Conservation (phyloP, 352 stramenopile species). For the Phytophthora boehmeriae region DNA sequence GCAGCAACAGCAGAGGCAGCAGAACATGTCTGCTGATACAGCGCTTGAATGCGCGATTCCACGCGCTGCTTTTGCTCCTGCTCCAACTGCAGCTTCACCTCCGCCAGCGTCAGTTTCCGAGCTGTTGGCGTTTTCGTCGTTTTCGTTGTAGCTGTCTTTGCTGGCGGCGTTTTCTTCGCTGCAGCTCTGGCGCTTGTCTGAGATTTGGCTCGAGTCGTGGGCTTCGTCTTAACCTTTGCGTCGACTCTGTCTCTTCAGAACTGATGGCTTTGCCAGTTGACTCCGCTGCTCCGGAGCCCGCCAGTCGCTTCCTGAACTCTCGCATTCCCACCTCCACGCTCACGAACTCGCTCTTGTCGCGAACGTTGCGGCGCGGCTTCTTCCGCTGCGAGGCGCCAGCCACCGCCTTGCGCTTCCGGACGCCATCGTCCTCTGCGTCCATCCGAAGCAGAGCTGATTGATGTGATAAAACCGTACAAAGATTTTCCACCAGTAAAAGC, state of each 20-base stretch:
- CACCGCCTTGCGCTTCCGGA: conserved; percentile 37
- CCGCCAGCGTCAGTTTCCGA: conserved; percentile 40
- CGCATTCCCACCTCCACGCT: conserved; percentile 76
- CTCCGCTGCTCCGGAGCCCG: neutral
- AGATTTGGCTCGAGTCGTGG: conserved; percentile 3
- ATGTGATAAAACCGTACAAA: too few species aligned
- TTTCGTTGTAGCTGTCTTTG: conserved; percentile 3
- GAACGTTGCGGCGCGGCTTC: conserved; percentile 33
- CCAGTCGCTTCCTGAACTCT: conserved; percentile 67
- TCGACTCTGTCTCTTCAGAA: conserved; percentile 13
- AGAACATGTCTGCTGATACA: conserved; percentile 23
- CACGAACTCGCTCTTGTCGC: conserved; percentile 73
- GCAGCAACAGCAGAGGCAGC: neutral
- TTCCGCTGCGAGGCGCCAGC: conserved; percentile 16
- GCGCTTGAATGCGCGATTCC: conserved; percentile 50
- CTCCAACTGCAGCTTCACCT: conserved; percentile 50
- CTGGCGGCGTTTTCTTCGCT: conserved; percentile 4
- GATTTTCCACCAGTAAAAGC: too few species aligned
- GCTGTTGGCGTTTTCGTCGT: conserved; percentile 1
- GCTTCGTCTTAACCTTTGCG: conserved; percentile 20
- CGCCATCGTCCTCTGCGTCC: conserved; percentile 20
- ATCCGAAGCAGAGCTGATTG: too few species aligned
- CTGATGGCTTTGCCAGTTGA: neutral
- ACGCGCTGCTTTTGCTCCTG: conserved; percentile 60
- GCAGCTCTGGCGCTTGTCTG: conserved; percentile 5